Base-by-base conservation (phyloP, 352 stramenopile species). In the Globisporangium megalacanthum region DNA sequence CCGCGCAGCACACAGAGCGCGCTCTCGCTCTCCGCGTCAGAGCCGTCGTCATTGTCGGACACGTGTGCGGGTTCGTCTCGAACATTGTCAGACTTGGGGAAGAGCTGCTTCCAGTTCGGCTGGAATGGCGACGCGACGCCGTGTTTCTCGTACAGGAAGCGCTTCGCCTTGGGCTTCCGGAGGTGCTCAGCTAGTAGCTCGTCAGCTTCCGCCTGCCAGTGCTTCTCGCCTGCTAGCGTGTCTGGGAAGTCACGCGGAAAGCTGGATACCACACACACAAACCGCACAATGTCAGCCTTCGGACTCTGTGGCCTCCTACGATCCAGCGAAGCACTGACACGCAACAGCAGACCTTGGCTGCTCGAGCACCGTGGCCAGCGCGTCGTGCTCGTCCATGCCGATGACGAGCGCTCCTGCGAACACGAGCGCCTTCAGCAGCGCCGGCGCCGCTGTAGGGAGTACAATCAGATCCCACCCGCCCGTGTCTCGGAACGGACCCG, bases 241-340 rank as follows among this genome's bases (percentile, higher is more conserved):
- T 93, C 85, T 0, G 85, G 85, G 45, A 78, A 94, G 63, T 94
- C 85, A 6, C 77, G 64, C 7, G 85, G 85, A 64, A 93, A 94
- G 48, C 82, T 92, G 44, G 4, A 6, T 4, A 19, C 42, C 19
- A 15, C 17, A 62, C 29, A 49, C 29, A 49, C 31, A 69, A 48
- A 13, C 14, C 14, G 31, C 60, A 11, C 25, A 56, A 29, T 13
- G 44, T 36, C 14, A 66, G 13, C 42, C 31, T 10, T 6, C 20
- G 14, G 11, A 4, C 10, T 41, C 6, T 20, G 3, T 7, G 52
- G 35, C 0, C 15, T 11, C 41, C 7, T 14, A 6, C 8, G 14
- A 20, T 29, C 20, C 33, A 57, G 53, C 15, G 20, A 46, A 10
- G 17, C 49, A 31, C 31, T 11, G 6, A 3, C 31, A 50, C 50